Evolutionary conservation across 2,329 filamentous ascomycete species (phyloP).

Genomic region (Coniella lustricola): DNA sequence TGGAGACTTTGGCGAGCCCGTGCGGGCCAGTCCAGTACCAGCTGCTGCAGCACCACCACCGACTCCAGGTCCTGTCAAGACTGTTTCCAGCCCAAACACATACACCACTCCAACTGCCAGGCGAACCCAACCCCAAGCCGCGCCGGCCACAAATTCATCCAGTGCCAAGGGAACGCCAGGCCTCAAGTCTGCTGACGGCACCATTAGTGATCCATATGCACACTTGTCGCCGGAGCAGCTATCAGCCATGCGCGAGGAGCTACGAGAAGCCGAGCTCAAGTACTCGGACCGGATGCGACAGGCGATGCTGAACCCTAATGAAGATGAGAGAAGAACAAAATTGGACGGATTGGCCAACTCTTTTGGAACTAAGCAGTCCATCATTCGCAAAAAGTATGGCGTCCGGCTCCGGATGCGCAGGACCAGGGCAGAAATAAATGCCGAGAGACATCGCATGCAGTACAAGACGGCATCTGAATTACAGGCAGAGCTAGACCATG

Average conservation of each 20-base stretch:
- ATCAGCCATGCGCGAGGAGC: conserved; percentile 29
- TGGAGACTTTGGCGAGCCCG: conserved; percentile 29
- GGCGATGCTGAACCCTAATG: conserved; percentile 31
- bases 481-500: neutral
- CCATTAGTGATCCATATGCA: conserved; percentile 34
- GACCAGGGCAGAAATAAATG: conserved; percentile 38
- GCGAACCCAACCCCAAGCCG: neutral
- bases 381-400: conserved; percentile 52
- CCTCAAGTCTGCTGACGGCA: neutral
- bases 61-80: conserved; percentile 12
- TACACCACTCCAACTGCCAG: neutral
- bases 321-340: conserved; percentile 23
- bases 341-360: conserved; percentile 42
- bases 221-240: conserved; percentile 32
- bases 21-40: conserved; percentile 8
- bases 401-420: conserved; percentile 45
- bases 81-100: conserved; percentile 11
- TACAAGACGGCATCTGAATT: conserved; percentile 18
- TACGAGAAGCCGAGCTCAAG: conserved; percentile 29
- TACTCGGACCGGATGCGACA: conserved; percentile 37
- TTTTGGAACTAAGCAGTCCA: conserved; percentile 49
- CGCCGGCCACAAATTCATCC: neutral
- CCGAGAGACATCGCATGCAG: conserved; percentile 34
- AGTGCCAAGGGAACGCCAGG: neutral
- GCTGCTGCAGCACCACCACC: neutral